These are phyloP conservation scores for Favolaschia claudopus DNA, from an alignment of 768 basidiomycete genomes.

Conservation along the genomic window DNA sequence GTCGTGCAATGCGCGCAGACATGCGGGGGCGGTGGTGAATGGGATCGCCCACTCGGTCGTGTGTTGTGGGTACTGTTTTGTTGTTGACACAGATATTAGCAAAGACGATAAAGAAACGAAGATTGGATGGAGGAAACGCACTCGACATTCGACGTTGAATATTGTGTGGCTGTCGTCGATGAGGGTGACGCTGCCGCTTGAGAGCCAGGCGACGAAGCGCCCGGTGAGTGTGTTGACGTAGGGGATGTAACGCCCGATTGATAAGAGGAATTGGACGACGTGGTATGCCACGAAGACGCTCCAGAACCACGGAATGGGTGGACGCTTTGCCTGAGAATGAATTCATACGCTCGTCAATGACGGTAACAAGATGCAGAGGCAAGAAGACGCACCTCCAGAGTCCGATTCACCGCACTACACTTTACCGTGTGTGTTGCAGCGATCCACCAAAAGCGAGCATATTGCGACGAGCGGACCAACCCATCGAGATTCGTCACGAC, in stretches of 20 bases:
- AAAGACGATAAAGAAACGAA: constrained; percentile 3
- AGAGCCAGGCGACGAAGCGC: constrained; percentile 75
- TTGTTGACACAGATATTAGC: constrained; percentile 1
- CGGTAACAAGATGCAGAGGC: constrained; percentile 12
- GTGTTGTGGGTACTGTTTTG: constrained; percentile 82
- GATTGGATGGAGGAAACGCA: constrained; percentile 48
- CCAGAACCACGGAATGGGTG: constrained; percentile 71
- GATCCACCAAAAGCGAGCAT: constrained; percentile 97
- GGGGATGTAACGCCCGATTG: constrained; percentile 61
- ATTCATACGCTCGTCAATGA: constrained; percentile 5
- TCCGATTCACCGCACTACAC: constrained; percentile 79
- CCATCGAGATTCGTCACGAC: constrained; percentile 62
- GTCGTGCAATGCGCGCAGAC: constrained; percentile 72
- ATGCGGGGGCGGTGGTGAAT: constrained; percentile 66
- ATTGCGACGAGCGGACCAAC: constrained; percentile 72
- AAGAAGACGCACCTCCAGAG: constrained; percentile 64
- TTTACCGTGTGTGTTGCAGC: constrained; percentile 79
- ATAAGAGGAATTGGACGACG: constrained; percentile 86
- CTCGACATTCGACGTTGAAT: constrained; percentile 94
- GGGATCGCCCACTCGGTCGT: constrained; percentile 97
- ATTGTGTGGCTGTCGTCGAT: constrained; percentile 84
- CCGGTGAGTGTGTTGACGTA: constrained; percentile 64
- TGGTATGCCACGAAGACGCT: constrained; percentile 79
- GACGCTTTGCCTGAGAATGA: constrained; percentile 59
- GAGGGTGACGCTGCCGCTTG: constrained; percentile 57